Conservation (phyloP, 2,329 filamentous ascomycete species). For the Fusarium secorum region DNA sequence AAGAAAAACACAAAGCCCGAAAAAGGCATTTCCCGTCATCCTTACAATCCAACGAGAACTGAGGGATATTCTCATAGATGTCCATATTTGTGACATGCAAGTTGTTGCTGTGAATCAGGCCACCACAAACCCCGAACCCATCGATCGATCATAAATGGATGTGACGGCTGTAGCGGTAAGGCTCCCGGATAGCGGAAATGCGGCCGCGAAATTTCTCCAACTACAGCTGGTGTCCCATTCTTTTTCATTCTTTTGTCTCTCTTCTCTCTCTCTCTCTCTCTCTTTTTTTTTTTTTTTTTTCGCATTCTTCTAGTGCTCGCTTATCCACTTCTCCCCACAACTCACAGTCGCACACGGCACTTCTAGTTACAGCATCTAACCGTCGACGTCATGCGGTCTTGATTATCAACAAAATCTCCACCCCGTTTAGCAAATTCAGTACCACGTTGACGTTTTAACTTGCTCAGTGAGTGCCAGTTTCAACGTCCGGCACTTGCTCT, state of each 20-base stretch:
- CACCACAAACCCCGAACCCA: not conserved
- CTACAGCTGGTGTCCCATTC: not conserved
- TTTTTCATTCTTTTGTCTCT: not conserved
- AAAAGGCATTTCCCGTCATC: not conserved
- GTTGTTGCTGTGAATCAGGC: not conserved
- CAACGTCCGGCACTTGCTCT: slow-evolving; percentile 19
- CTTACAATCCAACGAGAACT: not conserved
- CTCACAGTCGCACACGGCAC: not conserved
- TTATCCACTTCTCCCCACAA: slow-evolving; percentile 15
- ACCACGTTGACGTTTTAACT: not conserved
- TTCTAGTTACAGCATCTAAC: slow-evolving; percentile 7
- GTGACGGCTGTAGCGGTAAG: not conserved
- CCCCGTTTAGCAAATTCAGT: not conserved
- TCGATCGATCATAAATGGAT: not conserved
- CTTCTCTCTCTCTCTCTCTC: not conserved
- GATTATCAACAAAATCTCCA: slow-evolving; percentile 9
- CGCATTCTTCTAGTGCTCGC: slow-evolving; percentile 3
- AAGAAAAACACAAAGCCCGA: not conserved
- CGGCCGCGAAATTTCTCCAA: slow-evolving; percentile 1
- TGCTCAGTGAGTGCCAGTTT: not conserved
- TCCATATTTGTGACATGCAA: not conserved
- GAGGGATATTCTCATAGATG: not conserved
- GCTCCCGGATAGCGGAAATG: slow-evolving; percentile 10
- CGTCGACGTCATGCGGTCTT: slow-evolving; percentile 32
- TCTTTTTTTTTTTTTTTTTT: slow-evolving; percentile 2